A percentile compares a stretch with the other conserved stretches of the same genome.
These are phyloP conservation scores for Backusella tarrabulga DNA, from an alignment of 192 early-diverging fungal species.

Conservation along the genomic window DNA sequence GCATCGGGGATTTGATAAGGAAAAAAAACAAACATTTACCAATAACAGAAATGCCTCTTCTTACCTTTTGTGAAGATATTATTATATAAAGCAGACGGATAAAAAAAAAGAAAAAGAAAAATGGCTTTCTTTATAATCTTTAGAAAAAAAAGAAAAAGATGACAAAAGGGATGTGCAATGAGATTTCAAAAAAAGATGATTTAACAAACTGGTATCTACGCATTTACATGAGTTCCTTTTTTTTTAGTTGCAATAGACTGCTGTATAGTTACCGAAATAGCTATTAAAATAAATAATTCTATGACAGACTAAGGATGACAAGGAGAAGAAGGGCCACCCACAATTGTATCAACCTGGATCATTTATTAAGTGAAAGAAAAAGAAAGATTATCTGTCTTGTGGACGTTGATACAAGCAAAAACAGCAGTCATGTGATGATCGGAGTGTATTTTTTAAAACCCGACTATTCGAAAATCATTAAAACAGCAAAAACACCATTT, in stretches of 20 bases:
- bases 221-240: neutral
- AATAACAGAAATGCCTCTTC: neutral
- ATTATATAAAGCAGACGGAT: neutral
- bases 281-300: neutral
- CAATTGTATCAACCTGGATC: conserved; percentile 12
- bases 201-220: neutral
- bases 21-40: neutral
- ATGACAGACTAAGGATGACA: neutral
- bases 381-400: neutral
- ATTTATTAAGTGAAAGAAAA: conserved; percentile 17
- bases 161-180: neutral
- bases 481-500: neutral
- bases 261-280: neutral
- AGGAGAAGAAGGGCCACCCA: neutral
- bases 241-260: neutral
- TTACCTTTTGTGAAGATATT: neutral
- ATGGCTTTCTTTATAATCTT: neutral
- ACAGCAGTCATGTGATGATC: neutral
- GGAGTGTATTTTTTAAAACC: neutral
- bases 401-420: neutral
- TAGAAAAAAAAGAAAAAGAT: neutral
- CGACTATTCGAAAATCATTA: neutral
- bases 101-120: neutral
- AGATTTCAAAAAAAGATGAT: neutral
- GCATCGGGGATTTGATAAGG: conserved; percentile 11